A percentile compares a stretch with the other conserved stretches of the same genome.
Conservation (phyloP, 768 basidiomycete species). For the Suillus occidentalis region DNA sequence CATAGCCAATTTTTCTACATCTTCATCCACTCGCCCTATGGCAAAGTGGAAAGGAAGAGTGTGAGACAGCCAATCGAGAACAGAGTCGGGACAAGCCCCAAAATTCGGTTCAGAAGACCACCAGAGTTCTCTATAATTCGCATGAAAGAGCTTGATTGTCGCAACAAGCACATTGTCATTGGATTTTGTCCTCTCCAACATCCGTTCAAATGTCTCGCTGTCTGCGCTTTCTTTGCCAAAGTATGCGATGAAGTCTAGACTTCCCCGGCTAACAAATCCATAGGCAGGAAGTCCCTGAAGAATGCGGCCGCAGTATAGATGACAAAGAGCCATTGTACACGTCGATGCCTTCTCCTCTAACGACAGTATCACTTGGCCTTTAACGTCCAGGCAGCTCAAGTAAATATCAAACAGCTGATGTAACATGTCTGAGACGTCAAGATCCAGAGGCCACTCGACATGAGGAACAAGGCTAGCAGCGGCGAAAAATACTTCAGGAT, state of each 20-base stretch:
- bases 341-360: background rate
- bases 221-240: background rate
- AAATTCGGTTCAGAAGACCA: no score
- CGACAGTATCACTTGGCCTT: background rate
- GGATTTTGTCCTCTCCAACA: no score
- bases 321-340: background rate
- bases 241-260: no score
- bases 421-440: background rate
- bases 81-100: background rate
- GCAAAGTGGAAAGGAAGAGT: background rate
- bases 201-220: no score
- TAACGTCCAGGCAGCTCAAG: background rate
- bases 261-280: background rate
- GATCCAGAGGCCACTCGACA: background rate
- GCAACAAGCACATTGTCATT: background rate
- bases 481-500: conserved; percentile 8
- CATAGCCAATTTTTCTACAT: background rate
- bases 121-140: no score
- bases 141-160: background rate
- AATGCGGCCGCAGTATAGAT: background rate
- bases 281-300: background rate
- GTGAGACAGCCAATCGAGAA: background rate
- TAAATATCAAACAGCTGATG: background rate
- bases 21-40: background rate
- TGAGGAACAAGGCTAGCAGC: background rate